These are phyloP conservation scores for Aspergillus fischeri DNA, from an alignment of 2,329 filamentous ascomycete species.

Conservation along the genomic window DNA sequence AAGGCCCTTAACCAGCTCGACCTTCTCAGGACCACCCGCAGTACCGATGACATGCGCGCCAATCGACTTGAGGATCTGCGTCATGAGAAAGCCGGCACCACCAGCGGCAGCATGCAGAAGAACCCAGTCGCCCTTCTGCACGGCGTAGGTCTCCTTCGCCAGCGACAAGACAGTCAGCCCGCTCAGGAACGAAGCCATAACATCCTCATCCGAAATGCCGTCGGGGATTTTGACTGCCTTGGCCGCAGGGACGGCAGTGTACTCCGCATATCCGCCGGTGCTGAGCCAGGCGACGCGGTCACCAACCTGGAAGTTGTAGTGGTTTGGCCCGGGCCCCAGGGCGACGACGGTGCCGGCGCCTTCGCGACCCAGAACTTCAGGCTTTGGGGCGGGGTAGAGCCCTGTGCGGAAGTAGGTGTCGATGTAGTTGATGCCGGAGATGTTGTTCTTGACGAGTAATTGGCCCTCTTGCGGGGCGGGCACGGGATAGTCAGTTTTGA, in stretches of 20 bases:
- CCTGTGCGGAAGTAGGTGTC: conserved; percentile 89
- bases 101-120: conserved; percentile 84
- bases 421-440: conserved; percentile 80
- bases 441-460: conserved; percentile 75
- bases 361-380: conserved; percentile 76
- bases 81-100: conserved; percentile 71
- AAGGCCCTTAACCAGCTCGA: conserved; percentile 59
- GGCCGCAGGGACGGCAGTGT: conserved; percentile 50
- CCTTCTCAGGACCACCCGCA: conserved; percentile 69
- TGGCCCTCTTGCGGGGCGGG: conserved; percentile 65
- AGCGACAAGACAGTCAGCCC: conserved; percentile 79
- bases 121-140: conserved; percentile 73
- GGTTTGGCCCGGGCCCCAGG: conserved; percentile 49
- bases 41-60: conserved; percentile 79
- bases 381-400: conserved; percentile 68
- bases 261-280: conserved; percentile 55
- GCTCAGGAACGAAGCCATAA: conserved; percentile 69
- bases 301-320: conserved; percentile 58
- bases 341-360: conserved; percentile 67
- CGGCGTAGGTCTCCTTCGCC: conserved; percentile 63
- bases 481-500: conserved; percentile 66
- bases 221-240: conserved; percentile 62
- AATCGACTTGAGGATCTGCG: conserved; percentile 67
- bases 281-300: conserved; percentile 69
- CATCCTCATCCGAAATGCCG: conserved; percentile 56